A percentile compares a stretch with the other conserved stretches of the same genome.
These are phyloP conservation scores for Galeopsis tetrahit DNA, from an alignment of 257 asterid genomes.

Conservation along the genomic window DNA sequence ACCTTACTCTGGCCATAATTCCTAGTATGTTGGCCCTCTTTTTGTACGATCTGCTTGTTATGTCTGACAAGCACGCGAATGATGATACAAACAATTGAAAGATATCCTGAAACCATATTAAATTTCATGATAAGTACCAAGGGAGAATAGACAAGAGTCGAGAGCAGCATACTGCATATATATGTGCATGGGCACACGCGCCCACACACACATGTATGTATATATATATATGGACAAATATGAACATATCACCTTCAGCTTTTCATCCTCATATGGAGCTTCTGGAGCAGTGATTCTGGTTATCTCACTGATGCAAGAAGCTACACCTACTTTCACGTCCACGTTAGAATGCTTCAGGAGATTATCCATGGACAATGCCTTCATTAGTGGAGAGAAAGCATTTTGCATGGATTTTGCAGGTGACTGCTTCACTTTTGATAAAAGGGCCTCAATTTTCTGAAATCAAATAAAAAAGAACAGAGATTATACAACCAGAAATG, in stretches of 20 bases:
- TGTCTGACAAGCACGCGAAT: slow-evolving; percentile 70
- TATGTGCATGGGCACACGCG: neutral
- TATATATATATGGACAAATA: neutral
- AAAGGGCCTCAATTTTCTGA: slow-evolving; percentile 63
- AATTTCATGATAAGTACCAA: neutral
- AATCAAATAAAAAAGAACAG: slow-evolving; percentile 26
- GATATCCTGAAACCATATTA: slow-evolving; percentile 61
- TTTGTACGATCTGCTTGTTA: slow-evolving; percentile 70
- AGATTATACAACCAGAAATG: slow-evolving; percentile 16
- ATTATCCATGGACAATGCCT: slow-evolving; percentile 61
- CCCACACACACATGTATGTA: neutral
- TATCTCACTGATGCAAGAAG: slow-evolving; percentile 96
- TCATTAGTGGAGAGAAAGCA: slow-evolving; percentile 72
- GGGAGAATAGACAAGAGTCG: neutral
- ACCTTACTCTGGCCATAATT: slow-evolving; percentile 93
- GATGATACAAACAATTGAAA: slow-evolving; percentile 92
- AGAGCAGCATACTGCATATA: neutral
- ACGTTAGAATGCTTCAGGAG: slow-evolving; percentile 73
- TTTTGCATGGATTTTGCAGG: slow-evolving; percentile 74
- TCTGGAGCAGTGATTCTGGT: slow-evolving; percentile 98
- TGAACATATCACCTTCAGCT: slow-evolving; percentile 71
- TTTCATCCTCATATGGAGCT: slow-evolving; percentile 93
- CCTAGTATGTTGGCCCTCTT: slow-evolving; percentile 86
- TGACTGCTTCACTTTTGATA: slow-evolving; percentile 94
- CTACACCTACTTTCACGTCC: slow-evolving; percentile 90